Conservation (phyloP, 1,284 basidiomycete genomes). For the Ceratobasidium papillatum region DNA sequence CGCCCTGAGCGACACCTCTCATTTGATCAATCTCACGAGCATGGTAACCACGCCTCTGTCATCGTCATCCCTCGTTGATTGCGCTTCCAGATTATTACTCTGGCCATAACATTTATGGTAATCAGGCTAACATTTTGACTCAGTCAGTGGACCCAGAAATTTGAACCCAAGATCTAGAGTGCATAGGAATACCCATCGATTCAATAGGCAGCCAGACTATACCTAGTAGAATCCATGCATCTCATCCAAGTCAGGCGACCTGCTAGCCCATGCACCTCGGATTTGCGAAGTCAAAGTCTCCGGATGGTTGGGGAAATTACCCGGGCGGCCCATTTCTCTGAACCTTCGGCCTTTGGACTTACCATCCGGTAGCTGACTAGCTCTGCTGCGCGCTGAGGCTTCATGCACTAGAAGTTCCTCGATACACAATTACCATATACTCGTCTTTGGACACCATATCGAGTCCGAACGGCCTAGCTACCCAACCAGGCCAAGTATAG, state of each 20-base stretch:
- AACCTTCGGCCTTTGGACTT: slow-evolving; percentile 7
- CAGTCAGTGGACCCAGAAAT: slow-evolving; percentile 13
- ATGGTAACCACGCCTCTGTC: slow-evolving; percentile 35
- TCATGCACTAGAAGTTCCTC: slow-evolving; percentile 38
- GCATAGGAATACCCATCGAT: slow-evolving; percentile 10
- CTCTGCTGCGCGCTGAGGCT: slow-evolving; percentile 11
- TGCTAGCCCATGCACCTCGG: slow-evolving; percentile 20
- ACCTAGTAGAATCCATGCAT: slow-evolving; percentile 30
- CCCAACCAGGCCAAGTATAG: slow-evolving; percentile 12
- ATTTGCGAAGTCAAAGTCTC: slow-evolving; percentile 38
- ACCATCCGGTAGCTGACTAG: slow-evolving; percentile 18
- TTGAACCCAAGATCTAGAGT: slow-evolving; percentile 25
- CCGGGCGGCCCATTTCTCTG: slow-evolving; percentile 1
- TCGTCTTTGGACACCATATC: slow-evolving; percentile 16
- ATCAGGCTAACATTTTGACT: slow-evolving; percentile 24
- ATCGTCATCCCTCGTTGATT: slow-evolving; percentile 29
- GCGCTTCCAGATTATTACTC: slow-evolving; percentile 19
- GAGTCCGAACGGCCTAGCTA: slow-evolving; percentile 5
- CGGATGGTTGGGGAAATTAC: slow-evolving; percentile 27
- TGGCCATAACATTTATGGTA: slow-evolving; percentile 25
- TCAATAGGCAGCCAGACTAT: slow-evolving; percentile 23
- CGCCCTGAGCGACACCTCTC: slow-evolving; percentile 11
- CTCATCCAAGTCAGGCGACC: slow-evolving; percentile 35
- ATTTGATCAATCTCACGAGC: slow-evolving; percentile 35
- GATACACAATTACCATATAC: slow-evolving; percentile 29